Conservation (phyloP, 2,329 filamentous ascomycete species). For the Dryadomyces quercivorus region DNA sequence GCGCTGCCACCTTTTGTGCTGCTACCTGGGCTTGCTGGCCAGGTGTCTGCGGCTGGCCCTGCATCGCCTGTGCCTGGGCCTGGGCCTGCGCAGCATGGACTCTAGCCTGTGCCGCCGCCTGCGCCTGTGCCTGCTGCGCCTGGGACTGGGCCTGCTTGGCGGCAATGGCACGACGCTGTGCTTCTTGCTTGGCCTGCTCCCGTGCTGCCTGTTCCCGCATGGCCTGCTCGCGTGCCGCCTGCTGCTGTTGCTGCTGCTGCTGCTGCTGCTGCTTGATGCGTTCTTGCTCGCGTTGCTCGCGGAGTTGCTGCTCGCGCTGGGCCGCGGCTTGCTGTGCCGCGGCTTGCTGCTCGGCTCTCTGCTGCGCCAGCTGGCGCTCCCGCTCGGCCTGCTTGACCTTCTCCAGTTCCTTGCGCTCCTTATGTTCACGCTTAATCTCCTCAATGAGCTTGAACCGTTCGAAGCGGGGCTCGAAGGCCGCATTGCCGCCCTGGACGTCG, state of each 20-base stretch:
- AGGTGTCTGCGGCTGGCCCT: conserved; percentile 15
- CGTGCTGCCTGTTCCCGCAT: conserved; percentile 23
- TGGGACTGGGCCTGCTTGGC: conserved; percentile 4
- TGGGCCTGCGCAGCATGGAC: conserved; percentile 18
- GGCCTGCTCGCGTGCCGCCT: conserved; percentile 14
- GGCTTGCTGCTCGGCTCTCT: conserved; percentile 32
- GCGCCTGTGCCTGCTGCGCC: conserved; percentile 23
- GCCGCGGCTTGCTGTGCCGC: conserved; percentile 7
- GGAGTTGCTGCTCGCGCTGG: conserved; percentile 13
- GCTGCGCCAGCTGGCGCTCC: conserved; percentile 37
- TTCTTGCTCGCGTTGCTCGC: conserved; percentile 10
- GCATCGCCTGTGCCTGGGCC: conserved; percentile 18
- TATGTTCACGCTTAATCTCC: conserved; percentile 66
- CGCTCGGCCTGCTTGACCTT: conserved; percentile 55
- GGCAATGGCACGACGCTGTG: conserved; percentile 16
- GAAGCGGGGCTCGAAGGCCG: conserved; percentile 75
- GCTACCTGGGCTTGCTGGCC: conserved; percentile 7
- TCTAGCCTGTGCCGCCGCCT: conserved; percentile 10
- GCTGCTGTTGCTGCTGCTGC: conserved; percentile 15
- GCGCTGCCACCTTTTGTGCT: neutral
- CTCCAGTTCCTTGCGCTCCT: conserved; percentile 65
- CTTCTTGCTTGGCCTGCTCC: conserved; percentile 24
- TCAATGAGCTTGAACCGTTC: conserved; percentile 86
- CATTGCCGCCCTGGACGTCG: conserved; percentile 58
- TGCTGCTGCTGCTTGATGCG: conserved; percentile 8